Evolutionary conservation across 139 green algal genomes (phyloP), one percentile per base, ranked within the genome.

Genomic region (Closterium sp.): DNA sequence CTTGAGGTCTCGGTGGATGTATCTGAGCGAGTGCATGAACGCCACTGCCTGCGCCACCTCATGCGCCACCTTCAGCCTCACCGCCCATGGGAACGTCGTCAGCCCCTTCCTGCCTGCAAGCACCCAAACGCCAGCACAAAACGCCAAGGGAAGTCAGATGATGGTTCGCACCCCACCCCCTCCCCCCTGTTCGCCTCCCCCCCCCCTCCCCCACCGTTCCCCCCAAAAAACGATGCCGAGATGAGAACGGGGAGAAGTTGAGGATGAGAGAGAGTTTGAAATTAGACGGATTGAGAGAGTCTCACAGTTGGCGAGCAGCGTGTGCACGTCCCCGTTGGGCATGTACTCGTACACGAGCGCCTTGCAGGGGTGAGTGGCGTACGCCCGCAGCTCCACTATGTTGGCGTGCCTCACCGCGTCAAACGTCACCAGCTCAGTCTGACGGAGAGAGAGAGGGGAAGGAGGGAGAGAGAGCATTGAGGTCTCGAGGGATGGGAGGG

Each of bases 1-100:
- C 66, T 94, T 94, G 88, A 94, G 33, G 85, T 94, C 91, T 12
- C 91, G 88, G 85, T 94, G 91, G 35, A 94, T 94, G 33, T 93
- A 89, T 4, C 25, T 31, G 23, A 90, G 83, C 34, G 31, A 43
- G 83, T 94, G 91, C 90, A 91, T 90, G 36, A 93, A 94, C 30
- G 91, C 91, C 55, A 94, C 30, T 30, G 89, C 91, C 33, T 90
- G 84, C 16, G 95, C 95, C 23, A 89, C 91, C 6, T 92, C 95
- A 25, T 95, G 87, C 21, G 93, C 93, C 9, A 94, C 88, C 30
- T 91, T 85, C 34, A 96, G 34, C 21, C 95, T 87, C 23, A 76
- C 88, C 84, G 86, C 25, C 95, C 95, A 96, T 28, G 88, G 34
- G 28, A 96, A 93, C 21, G 89, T 83, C 34, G 21, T 7, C 35